A percentile compares a stretch with the other conserved stretches of the same genome.
Evolutionary conservation across 768 basidiomycete species (phyloP).

Genomic region (Leucogyrophana mollusca): DNA sequence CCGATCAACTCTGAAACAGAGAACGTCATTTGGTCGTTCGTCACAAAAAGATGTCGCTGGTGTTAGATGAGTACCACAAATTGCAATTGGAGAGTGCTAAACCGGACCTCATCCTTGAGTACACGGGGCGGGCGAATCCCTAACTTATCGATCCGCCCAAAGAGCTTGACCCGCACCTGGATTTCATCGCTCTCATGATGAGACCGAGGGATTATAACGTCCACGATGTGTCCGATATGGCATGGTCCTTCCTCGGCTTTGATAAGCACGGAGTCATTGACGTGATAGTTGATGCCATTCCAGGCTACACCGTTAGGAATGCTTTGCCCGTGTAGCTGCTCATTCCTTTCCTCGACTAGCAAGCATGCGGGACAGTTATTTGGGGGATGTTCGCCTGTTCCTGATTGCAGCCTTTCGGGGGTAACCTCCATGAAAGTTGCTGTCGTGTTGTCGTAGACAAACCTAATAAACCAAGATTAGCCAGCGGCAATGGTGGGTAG

Average conservation of each 20-base stretch:
- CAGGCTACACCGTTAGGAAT: conserved; percentile 45
- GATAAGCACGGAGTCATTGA: conserved; percentile 60
- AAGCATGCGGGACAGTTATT: conserved; percentile 57
- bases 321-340: conserved; percentile 25
- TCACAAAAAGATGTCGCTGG: conserved; percentile 64
- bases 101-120: conserved; percentile 57
- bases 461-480: conserved; percentile 34
- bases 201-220: conserved; percentile 25
- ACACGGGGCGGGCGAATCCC: conserved; percentile 35
- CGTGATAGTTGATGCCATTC: conserved; percentile 52
- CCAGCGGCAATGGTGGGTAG: conserved; percentile 1
- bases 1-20: conserved; percentile 42
- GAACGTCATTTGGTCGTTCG: conserved; percentile 38
- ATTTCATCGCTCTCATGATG: conserved; percentile 11
- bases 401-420: conserved; percentile 13
- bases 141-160: conserved; percentile 50
- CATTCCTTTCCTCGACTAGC: conserved; percentile 28
- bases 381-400: conserved; percentile 28
- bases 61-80: not conserved
- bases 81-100: not conserved
- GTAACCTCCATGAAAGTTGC: conserved; percentile 48
- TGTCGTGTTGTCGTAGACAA: conserved; percentile 44
- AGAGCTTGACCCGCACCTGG: conserved; percentile 35
- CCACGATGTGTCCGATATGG: conserved; percentile 51
- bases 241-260: conserved; percentile 47